Evolutionary conservation across 176 grass and related monocot species (phyloP).

Genomic region (Aegilops bicornis): DNA sequence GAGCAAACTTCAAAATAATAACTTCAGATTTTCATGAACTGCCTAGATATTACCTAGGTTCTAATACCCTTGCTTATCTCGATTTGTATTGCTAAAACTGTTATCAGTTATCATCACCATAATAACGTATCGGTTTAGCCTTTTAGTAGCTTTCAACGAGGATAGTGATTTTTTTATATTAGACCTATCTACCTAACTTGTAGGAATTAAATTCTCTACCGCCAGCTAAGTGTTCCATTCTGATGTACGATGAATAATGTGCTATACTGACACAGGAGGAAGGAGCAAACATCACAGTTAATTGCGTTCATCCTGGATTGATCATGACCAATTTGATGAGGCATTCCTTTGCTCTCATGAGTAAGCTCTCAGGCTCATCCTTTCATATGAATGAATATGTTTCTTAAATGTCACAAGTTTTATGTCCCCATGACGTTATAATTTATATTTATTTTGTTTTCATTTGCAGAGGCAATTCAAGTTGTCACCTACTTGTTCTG

Average conservation of each 20-base stretch:
- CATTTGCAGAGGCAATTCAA: slow-evolving; percentile 53
- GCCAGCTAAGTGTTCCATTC: background rate
- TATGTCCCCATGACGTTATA: background rate
- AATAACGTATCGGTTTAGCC: background rate
- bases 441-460: slow-evolving; percentile 16
- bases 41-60: background rate
- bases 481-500: slow-evolving; percentile 71
- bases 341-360: slow-evolving; percentile 78
- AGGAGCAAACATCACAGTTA: slow-evolving; percentile 81
- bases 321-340: slow-evolving; percentile 98
- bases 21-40: background rate
- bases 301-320: slow-evolving; percentile 91
- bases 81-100: background rate
- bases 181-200: background rate
- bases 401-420: background rate
- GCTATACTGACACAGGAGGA: slow-evolving; percentile 56
- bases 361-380: slow-evolving; percentile 39
- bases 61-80: background rate
- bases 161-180: background rate
- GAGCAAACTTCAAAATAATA: background rate
- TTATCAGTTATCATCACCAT: background rate
- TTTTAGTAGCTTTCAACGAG: background rate
- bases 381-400: background rate
- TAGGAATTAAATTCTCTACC: background rate
- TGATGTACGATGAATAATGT: background rate